These are phyloP conservation scores for Hypoxylon intermedium DNA, from an alignment of 495 filamentous ascomycete species.

Conservation along the genomic window DNA sequence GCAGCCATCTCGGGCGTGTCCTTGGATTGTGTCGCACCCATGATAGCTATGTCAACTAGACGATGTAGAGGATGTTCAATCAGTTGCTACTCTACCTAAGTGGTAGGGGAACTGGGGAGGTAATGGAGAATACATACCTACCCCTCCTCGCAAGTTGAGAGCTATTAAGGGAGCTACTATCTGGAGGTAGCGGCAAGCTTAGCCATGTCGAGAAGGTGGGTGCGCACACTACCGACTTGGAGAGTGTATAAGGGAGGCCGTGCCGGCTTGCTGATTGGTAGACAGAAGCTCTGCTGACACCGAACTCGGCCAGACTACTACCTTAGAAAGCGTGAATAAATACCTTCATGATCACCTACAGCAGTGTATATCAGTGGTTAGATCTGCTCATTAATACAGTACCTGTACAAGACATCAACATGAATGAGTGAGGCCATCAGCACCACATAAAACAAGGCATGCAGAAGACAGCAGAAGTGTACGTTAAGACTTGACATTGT, in stretches of 20 bases:
- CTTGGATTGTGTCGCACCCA: slow-evolving; percentile 60
- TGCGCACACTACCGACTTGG: slow-evolving; percentile 8
- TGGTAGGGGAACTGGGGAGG: no score
- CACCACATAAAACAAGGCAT: background rate
- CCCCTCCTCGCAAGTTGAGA: no score
- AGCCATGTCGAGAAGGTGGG: slow-evolving; percentile 31
- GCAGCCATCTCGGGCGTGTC: slow-evolving; percentile 27
- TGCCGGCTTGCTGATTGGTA: slow-evolving; percentile 11
- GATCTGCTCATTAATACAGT: background rate
- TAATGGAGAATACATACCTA: background rate
- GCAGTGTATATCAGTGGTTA: background rate
- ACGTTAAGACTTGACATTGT: slow-evolving; percentile 38
- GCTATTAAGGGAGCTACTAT: no score
- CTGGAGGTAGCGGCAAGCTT: slow-evolving; percentile 5
- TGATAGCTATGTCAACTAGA: slow-evolving; percentile 31
- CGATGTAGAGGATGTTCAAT: slow-evolving; percentile 1
- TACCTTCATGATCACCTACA: background rate
- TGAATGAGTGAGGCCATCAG: no score
- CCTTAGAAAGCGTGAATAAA: background rate
- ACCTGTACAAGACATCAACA: no score
- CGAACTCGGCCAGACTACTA: background rate
- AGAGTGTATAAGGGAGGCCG: slow-evolving; percentile 18
- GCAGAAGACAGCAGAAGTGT: background rate
- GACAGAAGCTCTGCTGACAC: background rate
- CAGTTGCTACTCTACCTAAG: background rate